Conservation (phyloP, 495 filamentous ascomycete species). For the Lasiosphaeriaceae sp. region DNA sequence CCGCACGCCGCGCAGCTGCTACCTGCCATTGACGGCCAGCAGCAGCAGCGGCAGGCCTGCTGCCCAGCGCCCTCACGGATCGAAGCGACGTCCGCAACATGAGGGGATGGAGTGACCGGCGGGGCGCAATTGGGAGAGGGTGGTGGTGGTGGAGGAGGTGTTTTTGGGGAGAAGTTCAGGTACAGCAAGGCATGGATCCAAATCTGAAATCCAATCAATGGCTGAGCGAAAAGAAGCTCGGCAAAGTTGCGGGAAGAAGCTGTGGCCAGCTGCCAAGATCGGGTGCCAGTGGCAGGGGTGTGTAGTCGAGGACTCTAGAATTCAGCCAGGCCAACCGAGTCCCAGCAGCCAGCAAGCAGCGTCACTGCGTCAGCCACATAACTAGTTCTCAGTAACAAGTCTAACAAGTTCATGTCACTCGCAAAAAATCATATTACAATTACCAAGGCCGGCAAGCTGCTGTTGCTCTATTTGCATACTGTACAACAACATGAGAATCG, state of each 20-base stretch:
- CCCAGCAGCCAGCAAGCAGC: too few species aligned
- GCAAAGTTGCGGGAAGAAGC: slow-evolving; percentile 29
- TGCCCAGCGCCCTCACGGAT: slow-evolving; percentile 52
- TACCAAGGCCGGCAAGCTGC: slow-evolving; percentile 26
- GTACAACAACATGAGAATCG: slow-evolving; percentile 19
- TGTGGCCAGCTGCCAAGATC: slow-evolving; percentile 13
- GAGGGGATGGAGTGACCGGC: slow-evolving; percentile 50
- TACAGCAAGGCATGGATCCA: too few species aligned
- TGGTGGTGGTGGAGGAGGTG: slow-evolving; percentile 28
- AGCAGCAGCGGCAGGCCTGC: slow-evolving; percentile 44
- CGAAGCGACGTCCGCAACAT: slow-evolving; percentile 67
- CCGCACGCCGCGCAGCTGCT: slow-evolving; percentile 29
- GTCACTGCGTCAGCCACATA: neutral
- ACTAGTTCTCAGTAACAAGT: too few species aligned
- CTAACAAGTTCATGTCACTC: too few species aligned
- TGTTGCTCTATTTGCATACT: slow-evolving; percentile 38
- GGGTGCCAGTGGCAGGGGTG: neutral
- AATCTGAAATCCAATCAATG: neutral
- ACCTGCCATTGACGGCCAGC: slow-evolving; percentile 55
- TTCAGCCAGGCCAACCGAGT: too few species aligned
- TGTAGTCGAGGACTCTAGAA: too few species aligned
- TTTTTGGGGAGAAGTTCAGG: slow-evolving; percentile 38
- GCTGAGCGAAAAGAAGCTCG: slow-evolving; percentile 38
- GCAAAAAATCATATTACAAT: slow-evolving; percentile 8
- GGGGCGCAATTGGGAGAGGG: slow-evolving; percentile 33